A percentile compares a stretch with the other conserved stretches of the same genome.
phyloP scores from a whole-genome alignment of 2,329 filamentous ascomycete genomes.

The Colletotrichum chrysophilum region DNA sequence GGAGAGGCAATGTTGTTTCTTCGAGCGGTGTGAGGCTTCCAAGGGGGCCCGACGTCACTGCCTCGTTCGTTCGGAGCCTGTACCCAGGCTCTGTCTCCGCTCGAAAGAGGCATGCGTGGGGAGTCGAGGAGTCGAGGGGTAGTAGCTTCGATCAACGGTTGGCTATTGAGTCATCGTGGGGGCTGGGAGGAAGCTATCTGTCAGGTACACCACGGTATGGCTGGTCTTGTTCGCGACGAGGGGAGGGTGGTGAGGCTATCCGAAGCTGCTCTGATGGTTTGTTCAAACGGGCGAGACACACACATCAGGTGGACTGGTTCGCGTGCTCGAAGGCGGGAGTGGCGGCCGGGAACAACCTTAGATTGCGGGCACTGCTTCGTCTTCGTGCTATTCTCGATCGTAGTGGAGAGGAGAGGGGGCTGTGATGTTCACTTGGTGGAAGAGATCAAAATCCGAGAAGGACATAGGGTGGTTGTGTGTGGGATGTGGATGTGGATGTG shows the following conservation, averaged over 20 bases:
- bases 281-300: background rate
- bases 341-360: slow-evolving; percentile 13
- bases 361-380: background rate
- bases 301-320: background rate
- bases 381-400: background rate
- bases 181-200: background rate
- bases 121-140: background rate
- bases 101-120: background rate
- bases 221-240: background rate
- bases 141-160: background rate
- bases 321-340: slow-evolving; percentile 1
- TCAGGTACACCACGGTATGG: background rate
- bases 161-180: background rate
- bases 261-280: background rate
- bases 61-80: background rate
- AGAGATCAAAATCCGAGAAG: background rate
- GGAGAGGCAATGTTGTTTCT: background rate
- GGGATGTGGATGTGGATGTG: background rate
- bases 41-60: background rate
- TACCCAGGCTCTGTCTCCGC: background rate
- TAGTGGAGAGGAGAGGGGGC: background rate
- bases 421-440: background rate
- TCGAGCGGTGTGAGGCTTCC: background rate
- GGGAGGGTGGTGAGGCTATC: background rate
- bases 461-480: background rate